Evolutionary conservation across 768 basidiomycete genomes (phyloP).

Genomic region (Flagelloscypha sp.): DNA sequence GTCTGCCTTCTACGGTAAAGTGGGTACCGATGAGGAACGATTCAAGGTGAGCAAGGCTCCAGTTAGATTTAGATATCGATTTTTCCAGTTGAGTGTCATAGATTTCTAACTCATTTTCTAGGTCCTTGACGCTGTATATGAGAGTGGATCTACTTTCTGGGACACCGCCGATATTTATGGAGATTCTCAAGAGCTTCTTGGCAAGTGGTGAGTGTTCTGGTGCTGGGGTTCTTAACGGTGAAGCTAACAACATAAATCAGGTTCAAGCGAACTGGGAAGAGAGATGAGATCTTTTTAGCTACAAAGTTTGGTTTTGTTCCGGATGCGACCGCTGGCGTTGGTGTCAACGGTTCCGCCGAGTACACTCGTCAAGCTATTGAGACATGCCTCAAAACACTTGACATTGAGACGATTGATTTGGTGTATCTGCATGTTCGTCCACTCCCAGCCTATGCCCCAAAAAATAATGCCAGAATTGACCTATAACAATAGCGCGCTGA

Average conservation of each 20-base stretch:
- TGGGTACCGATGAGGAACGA: constrained; percentile 38
- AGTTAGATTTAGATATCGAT: background rate
- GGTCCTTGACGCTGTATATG: constrained; percentile 35
- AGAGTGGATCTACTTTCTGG: constrained; percentile 37
- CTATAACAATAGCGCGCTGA: too few species aligned
- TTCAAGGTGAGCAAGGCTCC: constrained; percentile 29
- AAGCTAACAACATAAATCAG: constrained; percentile 13
- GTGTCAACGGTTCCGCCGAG: constrained; percentile 19
- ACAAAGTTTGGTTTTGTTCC: constrained; percentile 41
- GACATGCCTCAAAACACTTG: constrained; percentile 18
- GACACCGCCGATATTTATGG: constrained; percentile 42
- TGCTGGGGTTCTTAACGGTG: constrained; percentile 1
- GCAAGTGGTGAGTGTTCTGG: constrained; percentile 29
- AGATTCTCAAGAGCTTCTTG: constrained; percentile 34
- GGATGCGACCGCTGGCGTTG: constrained; percentile 9
- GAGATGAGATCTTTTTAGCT: constrained; percentile 50
- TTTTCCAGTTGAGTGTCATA: too few species aligned
- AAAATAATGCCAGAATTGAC: too few species aligned
- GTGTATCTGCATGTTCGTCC: constrained; percentile 23
- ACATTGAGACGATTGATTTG: constrained; percentile 17
- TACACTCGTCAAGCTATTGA: constrained; percentile 19
- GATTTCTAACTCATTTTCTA: constrained; percentile 6
- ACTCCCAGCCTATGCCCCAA: too few species aligned
- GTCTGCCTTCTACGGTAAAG: constrained; percentile 31
- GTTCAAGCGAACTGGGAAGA: constrained; percentile 45